A percentile compares a stretch with the other conserved stretches of the same genome.
Evolutionary conservation across 148 eudicot genomes (phyloP).

Genomic region (Arbutus unedo): DNA sequence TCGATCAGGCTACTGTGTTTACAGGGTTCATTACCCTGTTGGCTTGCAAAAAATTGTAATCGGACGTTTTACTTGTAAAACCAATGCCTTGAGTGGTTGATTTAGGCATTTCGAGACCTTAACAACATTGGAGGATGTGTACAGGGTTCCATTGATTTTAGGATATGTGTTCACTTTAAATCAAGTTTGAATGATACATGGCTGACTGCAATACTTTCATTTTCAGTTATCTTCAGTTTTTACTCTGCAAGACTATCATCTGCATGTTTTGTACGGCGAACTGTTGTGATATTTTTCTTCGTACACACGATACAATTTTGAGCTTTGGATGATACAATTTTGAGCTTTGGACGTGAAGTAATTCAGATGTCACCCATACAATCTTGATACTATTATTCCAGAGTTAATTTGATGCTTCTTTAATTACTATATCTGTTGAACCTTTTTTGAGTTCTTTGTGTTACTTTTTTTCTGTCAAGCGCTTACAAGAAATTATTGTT

Average conservation of each 20-base stretch:
- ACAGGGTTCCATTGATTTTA: background rate
- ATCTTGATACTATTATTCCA: background rate
- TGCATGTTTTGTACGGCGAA: no score
- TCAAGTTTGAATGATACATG: background rate
- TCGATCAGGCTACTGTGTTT: background rate
- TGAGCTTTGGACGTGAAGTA: background rate
- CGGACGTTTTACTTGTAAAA: background rate
- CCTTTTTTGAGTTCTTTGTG: background rate
- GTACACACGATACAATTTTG: background rate
- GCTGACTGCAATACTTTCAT: background rate
- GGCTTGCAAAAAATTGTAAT: background rate
- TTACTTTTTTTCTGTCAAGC: background rate
- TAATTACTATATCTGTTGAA: background rate
- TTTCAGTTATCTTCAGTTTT: background rate
- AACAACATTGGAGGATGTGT: background rate
- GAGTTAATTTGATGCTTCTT: background rate
- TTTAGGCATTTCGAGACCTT: background rate
- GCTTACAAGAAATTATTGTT: background rate
- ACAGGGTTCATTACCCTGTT: background rate
- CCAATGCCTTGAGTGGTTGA: background rate
- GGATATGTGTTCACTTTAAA: background rate
- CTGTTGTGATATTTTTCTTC: background rate
- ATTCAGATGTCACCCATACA: background rate
- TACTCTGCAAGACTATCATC: conserved; percentile 5
- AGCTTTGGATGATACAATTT: background rate